Base-by-base conservation (phyloP, 805 yeast species). In the Saturnispora bothae region DNA sequence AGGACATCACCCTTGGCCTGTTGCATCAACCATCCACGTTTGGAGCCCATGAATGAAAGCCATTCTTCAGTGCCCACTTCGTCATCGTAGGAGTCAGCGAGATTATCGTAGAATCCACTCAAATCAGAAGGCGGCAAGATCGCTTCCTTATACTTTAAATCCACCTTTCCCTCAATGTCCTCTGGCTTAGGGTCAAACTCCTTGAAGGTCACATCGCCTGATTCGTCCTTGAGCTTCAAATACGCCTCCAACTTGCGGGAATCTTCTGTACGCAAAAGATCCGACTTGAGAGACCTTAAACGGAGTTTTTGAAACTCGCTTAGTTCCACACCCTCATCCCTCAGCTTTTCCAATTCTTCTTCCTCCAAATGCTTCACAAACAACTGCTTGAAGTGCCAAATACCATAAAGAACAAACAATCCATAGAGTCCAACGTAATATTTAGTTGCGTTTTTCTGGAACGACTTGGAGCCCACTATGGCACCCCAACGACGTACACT, bases 1-100 rank as follows among this genome's bases (percentile, higher is more conserved):
- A 92, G 63, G 2, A 86, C 96, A 54, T 92, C 96, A 17, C 98
- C 98, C 41, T 66, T 63, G 35, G 79, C 71, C 44, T 81, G 82
- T 27, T 65, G 71, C 86, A 83, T 82, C 33, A 82, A 57, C 83
- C 92, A 79, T 49, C 76, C 76, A 50, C 96, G 69, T 71, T 66
- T 77, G 61, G 64, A 62, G 40, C 78, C 75, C 68, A 76, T 64
- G 27, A 72, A 60, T 40, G 76, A 66, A 13, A 76, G 68, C 34
- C 74, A 51, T 51, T 81, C 92, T 54, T 82, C 92, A 61, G 76
- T 65, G 48, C 80, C 76, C 46, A 89, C 82, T 41, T 77, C 88
- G 28, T 67, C 65, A 54, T 89, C 98, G 55, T 89, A 89, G 4
- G 73, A 80, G 13, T 63, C 69, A 0, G 97, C 97, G 46, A 83